These are phyloP conservation scores for Fusarium dimerum DNA, from an alignment of 2,329 filamentous ascomycete species.

Conservation along the genomic window DNA sequence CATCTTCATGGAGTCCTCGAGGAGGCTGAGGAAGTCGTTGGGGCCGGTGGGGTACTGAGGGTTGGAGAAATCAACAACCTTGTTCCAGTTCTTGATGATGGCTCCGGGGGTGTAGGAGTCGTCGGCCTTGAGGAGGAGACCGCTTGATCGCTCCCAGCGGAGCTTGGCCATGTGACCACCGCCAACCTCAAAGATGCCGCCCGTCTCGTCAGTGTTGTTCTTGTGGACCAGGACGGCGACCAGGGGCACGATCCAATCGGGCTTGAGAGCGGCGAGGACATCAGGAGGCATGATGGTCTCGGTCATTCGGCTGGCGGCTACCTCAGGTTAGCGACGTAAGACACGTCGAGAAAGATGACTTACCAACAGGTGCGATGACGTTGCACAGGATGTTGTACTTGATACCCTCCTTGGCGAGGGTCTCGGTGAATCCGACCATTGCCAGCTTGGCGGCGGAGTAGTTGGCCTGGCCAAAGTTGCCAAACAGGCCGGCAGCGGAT, in stretches of 20 bases:
- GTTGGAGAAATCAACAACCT: constrained; percentile 79
- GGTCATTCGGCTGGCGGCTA: constrained; percentile 91
- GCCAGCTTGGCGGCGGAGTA: constrained; percentile 97
- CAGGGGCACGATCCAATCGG: constrained; percentile 92
- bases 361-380: constrained; percentile 83
- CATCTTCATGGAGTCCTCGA: constrained; percentile 81
- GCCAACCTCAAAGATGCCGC: constrained; percentile 89
- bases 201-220: constrained; percentile 79
- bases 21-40: constrained; percentile 83
- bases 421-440: constrained; percentile 96
- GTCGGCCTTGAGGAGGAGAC: constrained; percentile 87
- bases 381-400: constrained; percentile 99
- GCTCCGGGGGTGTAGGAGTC: constrained; percentile 84
- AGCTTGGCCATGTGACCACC: constrained; percentile 91
- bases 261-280: constrained; percentile 79
- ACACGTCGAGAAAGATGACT: constrained; percentile 11
- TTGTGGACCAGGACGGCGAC: constrained; percentile 88
- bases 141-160: constrained; percentile 90
- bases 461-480: constrained; percentile 93
- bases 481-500: constrained; percentile 93
- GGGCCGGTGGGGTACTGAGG: constrained; percentile 81
- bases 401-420: constrained; percentile 91
- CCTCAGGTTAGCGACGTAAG: constrained; percentile 13
- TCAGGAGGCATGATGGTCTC: constrained; percentile 96
- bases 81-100: constrained; percentile 84